Percentiles rank a stretch among this genome's conserved stretches.
Conservation (phyloP, 768 basidiomycete genomes). For the Gyrodon lividus region DNA sequence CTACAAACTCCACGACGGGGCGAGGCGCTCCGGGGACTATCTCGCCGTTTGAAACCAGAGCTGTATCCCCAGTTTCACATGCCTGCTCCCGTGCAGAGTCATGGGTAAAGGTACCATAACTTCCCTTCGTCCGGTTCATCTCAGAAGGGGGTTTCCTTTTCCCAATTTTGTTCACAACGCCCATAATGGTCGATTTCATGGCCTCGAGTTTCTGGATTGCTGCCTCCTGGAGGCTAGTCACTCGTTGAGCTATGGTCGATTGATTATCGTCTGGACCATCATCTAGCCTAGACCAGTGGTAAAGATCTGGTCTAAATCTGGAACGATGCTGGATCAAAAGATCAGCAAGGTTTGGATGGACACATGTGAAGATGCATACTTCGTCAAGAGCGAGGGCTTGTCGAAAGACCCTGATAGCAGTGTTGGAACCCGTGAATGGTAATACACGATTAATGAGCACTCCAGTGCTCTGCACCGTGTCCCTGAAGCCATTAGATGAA, state of each 20-base stretch:
- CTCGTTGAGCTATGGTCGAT: background rate
- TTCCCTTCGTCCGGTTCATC: background rate
- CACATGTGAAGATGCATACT: slow-evolving; percentile 36
- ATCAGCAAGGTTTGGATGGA: slow-evolving; percentile 7
- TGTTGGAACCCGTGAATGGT: slow-evolving; percentile 67
- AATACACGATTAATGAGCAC: slow-evolving; percentile 55
- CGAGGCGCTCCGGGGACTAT: background rate
- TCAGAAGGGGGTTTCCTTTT: background rate
- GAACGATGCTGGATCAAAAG: slow-evolving; percentile 50
- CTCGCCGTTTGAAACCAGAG: background rate
- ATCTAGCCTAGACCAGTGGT: slow-evolving; percentile 41
- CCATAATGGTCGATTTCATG: background rate
- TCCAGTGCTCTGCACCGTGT: slow-evolving; percentile 79
- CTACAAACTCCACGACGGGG: background rate
- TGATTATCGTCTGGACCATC: slow-evolving; percentile 25
- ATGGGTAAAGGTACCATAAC: background rate
- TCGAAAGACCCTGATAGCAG: slow-evolving; percentile 65
- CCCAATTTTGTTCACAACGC: slow-evolving; percentile 1
- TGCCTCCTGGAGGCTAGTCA: background rate
- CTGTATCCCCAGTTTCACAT: background rate
- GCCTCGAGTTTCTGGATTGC: background rate
- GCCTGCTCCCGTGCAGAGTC: background rate
- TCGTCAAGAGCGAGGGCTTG: slow-evolving; percentile 81
- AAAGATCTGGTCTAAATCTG: slow-evolving; percentile 64
- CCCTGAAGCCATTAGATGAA: slow-evolving; percentile 42